Percentiles rank a stretch among this genome's conserved stretches.
Conservation (phyloP, 164 flowering plant genomes). For the Chloranthus sessilifolius region DNA sequence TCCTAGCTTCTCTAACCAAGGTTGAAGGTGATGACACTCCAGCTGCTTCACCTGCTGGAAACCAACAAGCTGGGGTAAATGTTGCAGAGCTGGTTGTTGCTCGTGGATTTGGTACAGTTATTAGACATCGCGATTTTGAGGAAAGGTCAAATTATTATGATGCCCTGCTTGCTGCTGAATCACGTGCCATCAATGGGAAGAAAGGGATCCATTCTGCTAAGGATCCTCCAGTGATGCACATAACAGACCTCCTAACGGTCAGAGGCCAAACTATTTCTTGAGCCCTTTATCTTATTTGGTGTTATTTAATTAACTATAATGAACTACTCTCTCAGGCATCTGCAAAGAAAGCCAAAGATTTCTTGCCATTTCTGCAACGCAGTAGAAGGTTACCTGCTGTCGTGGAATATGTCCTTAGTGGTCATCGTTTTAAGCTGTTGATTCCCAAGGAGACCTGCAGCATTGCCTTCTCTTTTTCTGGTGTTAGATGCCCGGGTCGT, state of each 20-base stretch:
- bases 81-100: slow-evolving; percentile 72
- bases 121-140: slow-evolving; percentile 91
- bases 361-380: slow-evolving; percentile 81
- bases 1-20: slow-evolving; percentile 51
- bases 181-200: slow-evolving; percentile 74
- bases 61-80: slow-evolving; percentile 56
- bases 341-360: slow-evolving; percentile 82
- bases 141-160: slow-evolving; percentile 94
- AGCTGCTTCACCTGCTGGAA: slow-evolving; percentile 34
- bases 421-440: slow-evolving; percentile 87
- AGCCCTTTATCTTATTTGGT: slow-evolving; percentile 1
- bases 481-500: slow-evolving; percentile 97
- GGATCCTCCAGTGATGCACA: slow-evolving; percentile 85
- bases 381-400: slow-evolving; percentile 74
- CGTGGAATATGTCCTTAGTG: slow-evolving; percentile 97
- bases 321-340: slow-evolving; percentile 41
- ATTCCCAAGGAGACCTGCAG: slow-evolving; percentile 97
- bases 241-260: slow-evolving; percentile 69
- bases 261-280: slow-evolving; percentile 13
- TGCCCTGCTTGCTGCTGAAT: slow-evolving; percentile 84
- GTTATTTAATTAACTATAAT: not conserved
- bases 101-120: slow-evolving; percentile 85
- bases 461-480: slow-evolving; percentile 92
- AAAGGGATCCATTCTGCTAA: slow-evolving; percentile 84
- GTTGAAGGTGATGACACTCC: slow-evolving; percentile 51